Base-by-base conservation (phyloP, 208 protist genomes). In the Crithidia acanthocephali region DNA sequence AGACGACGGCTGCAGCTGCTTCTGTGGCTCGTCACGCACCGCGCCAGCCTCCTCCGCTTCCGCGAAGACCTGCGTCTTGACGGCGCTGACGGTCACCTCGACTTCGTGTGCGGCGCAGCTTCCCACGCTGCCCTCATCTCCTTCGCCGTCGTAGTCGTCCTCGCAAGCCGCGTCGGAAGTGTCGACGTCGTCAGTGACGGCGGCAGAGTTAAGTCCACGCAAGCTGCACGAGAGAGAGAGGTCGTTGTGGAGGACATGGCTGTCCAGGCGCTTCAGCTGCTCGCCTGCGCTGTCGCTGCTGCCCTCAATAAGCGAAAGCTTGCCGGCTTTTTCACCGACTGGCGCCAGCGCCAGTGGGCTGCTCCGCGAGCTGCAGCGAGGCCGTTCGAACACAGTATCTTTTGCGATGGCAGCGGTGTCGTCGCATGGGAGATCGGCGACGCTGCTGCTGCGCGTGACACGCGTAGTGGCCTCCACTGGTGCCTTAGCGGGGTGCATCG, bases 151-250 rank as follows among this genome's bases (percentile, higher is more conserved):
- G 3, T 6, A n/a, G n/a, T n/a, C n/a, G n/a, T n/a, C n/a, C n/a
- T n/a, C n/a, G n/a, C n/a, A n/a, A n/a, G n/a, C 56, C 11, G 35
- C 61, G 30, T 53, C 61, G 62, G 55, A 33, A 30, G 45, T 55
- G 40, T 42, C 48, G 33, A 57, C 16, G 23, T 57, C 44, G 28
- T 61, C 68, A 15, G 16, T 56, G 25, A 22, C 50, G 10, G 52
- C 44, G 15, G 22, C 50, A 28, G 52, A 70, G 50, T 27, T 42
- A 40, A 56, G 6, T 4, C 47, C 69, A 15, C 60, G 60, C 5
- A 52, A 74, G 52, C 69, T 68, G 51, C 33, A 27, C 25, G 42
- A 74, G 15, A 51, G 58, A 20, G 69, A 35, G 22, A 62, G 15
- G 16, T 42, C 27, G 30, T 10, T 23, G 30, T 25, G 10, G 51